phyloP scores from a whole-genome alignment of 208 protist genomes.

The Strigomonas culicis region DNA sequence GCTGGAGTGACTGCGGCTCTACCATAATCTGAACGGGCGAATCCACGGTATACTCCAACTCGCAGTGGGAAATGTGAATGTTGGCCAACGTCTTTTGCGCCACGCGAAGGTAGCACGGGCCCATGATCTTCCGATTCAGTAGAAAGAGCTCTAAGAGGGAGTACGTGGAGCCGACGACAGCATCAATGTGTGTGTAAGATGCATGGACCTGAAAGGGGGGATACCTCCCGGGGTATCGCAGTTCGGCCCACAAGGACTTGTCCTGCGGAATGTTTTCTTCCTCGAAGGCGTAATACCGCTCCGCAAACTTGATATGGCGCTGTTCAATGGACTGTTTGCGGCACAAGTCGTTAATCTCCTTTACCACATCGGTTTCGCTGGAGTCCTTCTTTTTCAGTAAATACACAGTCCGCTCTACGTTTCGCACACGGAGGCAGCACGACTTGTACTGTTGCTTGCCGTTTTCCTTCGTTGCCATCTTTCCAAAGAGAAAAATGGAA shows the following conservation, averaged over 20 bases:
- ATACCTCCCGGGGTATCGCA: conserved; percentile 80
- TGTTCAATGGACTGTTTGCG: conserved; percentile 62
- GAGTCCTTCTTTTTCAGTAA: conserved; percentile 60
- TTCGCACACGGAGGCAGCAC: conserved; percentile 84
- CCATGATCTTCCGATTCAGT: conserved; percentile 92
- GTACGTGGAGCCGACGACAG: conserved; percentile 80
- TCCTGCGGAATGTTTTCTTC: conserved; percentile 68
- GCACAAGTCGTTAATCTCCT: conserved; percentile 82
- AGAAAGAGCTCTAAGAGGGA: conserved; percentile 93
- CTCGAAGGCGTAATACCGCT: conserved; percentile 94
- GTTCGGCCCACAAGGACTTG: conserved; percentile 85
- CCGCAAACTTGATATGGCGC: conserved; percentile 83
- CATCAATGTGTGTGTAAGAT: conserved; percentile 57
- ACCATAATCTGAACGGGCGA: conserved; percentile 69
- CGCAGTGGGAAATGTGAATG: conserved; percentile 76
- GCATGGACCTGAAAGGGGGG: conserved; percentile 34
- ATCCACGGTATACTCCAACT: conserved; percentile 72
- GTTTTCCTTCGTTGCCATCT: conserved; percentile 37
- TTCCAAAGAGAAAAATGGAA: conserved; percentile 91
- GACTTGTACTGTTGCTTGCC: conserved; percentile 36
- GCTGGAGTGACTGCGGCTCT: conserved; percentile 30
- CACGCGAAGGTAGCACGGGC: conserved; percentile 90
- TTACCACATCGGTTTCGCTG: conserved; percentile 64
- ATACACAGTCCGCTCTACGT: conserved; percentile 75
- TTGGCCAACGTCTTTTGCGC: conserved; percentile 23